Conservation (phyloP, 805 yeast genomes). For the Dipodascopsis uninucleata region DNA sequence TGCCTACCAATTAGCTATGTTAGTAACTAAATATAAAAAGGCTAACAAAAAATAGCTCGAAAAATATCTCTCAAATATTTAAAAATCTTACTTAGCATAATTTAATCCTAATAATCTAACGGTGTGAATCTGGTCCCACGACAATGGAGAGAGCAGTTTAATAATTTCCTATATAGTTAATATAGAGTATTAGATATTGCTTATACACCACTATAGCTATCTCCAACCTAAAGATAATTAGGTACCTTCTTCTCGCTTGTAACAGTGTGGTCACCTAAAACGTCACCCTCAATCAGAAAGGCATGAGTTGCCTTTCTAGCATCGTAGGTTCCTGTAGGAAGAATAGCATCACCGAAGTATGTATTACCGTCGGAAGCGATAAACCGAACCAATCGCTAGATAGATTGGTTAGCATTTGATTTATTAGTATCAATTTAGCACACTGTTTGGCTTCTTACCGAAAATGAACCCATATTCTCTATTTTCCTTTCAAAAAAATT, state of each 20-base stretch:
- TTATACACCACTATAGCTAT: background rate
- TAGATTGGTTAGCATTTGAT: too few relatives aligned
- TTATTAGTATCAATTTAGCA: background rate
- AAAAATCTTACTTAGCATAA: slow-evolving; percentile 41
- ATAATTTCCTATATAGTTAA: slow-evolving; percentile 33
- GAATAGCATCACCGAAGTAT: slow-evolving; percentile 49
- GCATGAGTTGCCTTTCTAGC: slow-evolving; percentile 43
- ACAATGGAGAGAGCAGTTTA: slow-evolving; percentile 43
- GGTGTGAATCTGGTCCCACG: slow-evolving; percentile 38
- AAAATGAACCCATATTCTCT: too few relatives aligned
- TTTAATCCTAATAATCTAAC: slow-evolving; percentile 52
- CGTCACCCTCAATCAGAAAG: slow-evolving; percentile 45
- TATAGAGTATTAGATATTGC: background rate
- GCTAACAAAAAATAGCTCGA: background rate
- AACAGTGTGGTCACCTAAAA: slow-evolving; percentile 40
- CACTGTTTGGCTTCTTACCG: background rate
- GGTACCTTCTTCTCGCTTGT: slow-evolving; percentile 37
- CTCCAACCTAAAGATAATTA: background rate
- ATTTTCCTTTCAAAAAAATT: too few relatives aligned
- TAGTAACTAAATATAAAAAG: background rate
- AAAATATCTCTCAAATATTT: background rate
- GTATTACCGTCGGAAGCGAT: slow-evolving; percentile 43
- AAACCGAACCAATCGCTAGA: slow-evolving; percentile 48
- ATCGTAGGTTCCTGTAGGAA: slow-evolving; percentile 38
- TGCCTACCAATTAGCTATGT: slow-evolving; percentile 16